Conservation (phyloP, 176 grass and related monocot genomes). For the Elaeis guineensis region DNA sequence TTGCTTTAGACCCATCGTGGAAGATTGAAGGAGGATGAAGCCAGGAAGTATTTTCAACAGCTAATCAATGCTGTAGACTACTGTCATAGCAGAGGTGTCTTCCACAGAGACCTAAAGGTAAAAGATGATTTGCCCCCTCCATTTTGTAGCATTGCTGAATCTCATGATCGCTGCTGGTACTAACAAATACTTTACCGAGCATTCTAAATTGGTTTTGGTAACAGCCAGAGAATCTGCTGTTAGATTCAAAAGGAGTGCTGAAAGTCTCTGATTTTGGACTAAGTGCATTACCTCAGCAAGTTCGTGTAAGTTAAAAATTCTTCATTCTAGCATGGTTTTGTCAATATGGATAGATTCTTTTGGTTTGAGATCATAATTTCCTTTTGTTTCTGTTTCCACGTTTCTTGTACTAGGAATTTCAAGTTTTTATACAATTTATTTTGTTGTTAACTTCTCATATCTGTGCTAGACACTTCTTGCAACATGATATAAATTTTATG, state of each 20-base stretch:
- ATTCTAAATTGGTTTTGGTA: slow-evolving; percentile 7
- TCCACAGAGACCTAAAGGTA: slow-evolving; percentile 92
- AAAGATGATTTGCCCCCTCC: background rate
- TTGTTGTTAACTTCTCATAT: too few species aligned
- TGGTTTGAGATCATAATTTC: background rate
- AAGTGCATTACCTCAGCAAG: slow-evolving; percentile 88
- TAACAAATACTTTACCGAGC: too few species aligned
- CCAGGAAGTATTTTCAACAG: slow-evolving; percentile 98
- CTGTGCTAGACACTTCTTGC: too few species aligned
- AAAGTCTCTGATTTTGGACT: slow-evolving; percentile 96
- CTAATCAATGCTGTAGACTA: slow-evolving; percentile 96
- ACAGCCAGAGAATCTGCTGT: slow-evolving; percentile 90
- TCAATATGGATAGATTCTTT: too few species aligned
- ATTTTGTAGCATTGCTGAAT: too few species aligned
- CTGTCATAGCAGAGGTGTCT: slow-evolving; percentile 96
- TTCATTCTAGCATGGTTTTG: background rate
- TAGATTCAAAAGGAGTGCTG: slow-evolving; percentile 67
- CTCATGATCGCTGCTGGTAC: too few species aligned
- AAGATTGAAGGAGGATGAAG: slow-evolving; percentile 86
- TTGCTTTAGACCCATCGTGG: slow-evolving; percentile 50
- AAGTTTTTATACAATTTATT: too few species aligned
- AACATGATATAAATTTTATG: too few species aligned
- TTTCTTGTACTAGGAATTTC: background rate
- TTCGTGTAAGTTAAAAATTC: slow-evolving; percentile 45
- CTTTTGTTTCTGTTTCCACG: background rate